Base-by-base conservation (phyloP, 345 rosid species). In the Brassica cretica region DNA sequence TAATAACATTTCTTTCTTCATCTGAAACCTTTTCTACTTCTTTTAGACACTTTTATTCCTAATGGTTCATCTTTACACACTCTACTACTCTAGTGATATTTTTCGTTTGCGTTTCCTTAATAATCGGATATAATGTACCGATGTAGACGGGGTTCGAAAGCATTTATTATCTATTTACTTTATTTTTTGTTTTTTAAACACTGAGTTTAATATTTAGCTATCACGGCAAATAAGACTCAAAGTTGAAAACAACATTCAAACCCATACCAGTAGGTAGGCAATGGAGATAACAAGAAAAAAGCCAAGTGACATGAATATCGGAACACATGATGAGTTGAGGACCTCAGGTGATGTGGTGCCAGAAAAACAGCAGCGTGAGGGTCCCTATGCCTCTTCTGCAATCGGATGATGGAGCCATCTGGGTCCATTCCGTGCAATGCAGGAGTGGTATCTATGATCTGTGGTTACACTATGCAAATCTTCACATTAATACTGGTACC, bases 1-100 rank as follows among this genome's bases (percentile, higher is more conserved):
- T 71, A 25, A 16, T 12, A 41, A 41, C 58, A 70, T 35, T 68
- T 58, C 8, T 61, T 68, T 18, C 63, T 33, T 24, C 64, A 46
- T 15, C 64, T 62, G 30, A 49, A 49, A 46, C 53, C 16, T 68
- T 68, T 68, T 14, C 2, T 19, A 10, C 19, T 51, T 53, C 15
- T 4, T 69, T 1, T 41, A 58, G 25, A 51, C 19, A 51, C 18
- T 51, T 49, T 44, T 46, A n/a, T 25, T 25, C 5, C 3, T 64
- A 62, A 3, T 70, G 70, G 15, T 21, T 60, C 35, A 60, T 44
- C 18, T 68, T 30, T 30, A 0, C 0, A 44, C 14, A 25, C 8
- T 21, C 51, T 66, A 66, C 30, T 11, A 25, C 8, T 21, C 51
- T 66, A 66, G 46, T 11, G 56, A 16, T 41, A 75, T 9, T 8